A percentile compares a stretch with the other conserved stretches of the same genome.
Conservation (phyloP, 352 stramenopile genomes). For the Pythium periplocum region DNA sequence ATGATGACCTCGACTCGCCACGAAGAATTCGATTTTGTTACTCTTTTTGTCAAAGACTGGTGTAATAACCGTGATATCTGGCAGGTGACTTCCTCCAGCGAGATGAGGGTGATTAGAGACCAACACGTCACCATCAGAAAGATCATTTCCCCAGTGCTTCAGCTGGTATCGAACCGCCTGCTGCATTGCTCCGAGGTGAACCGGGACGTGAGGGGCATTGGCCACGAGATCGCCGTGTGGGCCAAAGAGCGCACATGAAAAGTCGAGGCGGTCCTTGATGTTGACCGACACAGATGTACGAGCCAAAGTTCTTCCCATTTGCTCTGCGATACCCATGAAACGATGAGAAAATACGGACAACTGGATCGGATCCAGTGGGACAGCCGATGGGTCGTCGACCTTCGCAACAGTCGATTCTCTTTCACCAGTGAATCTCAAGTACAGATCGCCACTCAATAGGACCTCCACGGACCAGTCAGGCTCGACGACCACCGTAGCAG, state of each 20-base stretch:
- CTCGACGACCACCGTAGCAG: slow-evolving; percentile 98
- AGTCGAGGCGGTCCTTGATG: slow-evolving; percentile 99
- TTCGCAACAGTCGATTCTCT: slow-evolving; percentile 21
- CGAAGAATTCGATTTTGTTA: slow-evolving; percentile 96
- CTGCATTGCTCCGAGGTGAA: slow-evolving; percentile 99
- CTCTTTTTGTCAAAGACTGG: slow-evolving; percentile 93
- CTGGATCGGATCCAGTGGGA: slow-evolving; percentile 93
- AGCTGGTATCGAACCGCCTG: slow-evolving; percentile 95
- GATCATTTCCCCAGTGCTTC: slow-evolving; percentile 84
- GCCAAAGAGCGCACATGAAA: slow-evolving; percentile 98
- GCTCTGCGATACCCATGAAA: slow-evolving; percentile 99
- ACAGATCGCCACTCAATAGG: slow-evolving; percentile 93
- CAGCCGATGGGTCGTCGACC: slow-evolving; percentile 24
- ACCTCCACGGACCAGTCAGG: slow-evolving; percentile 92
- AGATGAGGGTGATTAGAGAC: slow-evolving; percentile 99
- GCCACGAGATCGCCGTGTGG: slow-evolving; percentile 97
- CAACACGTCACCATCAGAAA: slow-evolving; percentile 96
- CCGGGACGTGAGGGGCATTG: slow-evolving; percentile 98
- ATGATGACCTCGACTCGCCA: slow-evolving; percentile 97
- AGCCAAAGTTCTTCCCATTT: slow-evolving; percentile 98
- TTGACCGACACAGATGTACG: slow-evolving; percentile 97
- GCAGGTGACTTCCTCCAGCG: slow-evolving; percentile 95
- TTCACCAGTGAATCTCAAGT: slow-evolving; percentile 67
- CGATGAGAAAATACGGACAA: slow-evolving; percentile 96
- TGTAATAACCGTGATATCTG: slow-evolving; percentile 99